Evolutionary conservation across 2,329 filamentous ascomycete genomes (phyloP).

Genomic region (Hypoxylon sp.): DNA sequence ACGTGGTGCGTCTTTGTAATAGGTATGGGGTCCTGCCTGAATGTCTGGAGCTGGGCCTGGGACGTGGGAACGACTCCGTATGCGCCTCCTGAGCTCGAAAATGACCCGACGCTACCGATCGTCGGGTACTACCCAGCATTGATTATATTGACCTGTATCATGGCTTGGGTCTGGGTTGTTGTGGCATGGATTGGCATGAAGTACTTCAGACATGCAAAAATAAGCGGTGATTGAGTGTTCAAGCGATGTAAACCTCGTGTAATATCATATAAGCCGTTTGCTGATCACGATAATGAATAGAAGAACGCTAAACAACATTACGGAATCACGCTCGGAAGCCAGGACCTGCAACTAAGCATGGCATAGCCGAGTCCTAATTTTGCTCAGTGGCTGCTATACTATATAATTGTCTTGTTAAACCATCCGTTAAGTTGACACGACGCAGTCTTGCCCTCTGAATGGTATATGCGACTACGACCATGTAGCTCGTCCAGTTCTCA

Average conservation of each 20-base stretch:
- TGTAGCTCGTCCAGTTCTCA: not conserved
- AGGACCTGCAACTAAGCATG: not conserved
- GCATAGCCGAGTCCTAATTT: not conserved
- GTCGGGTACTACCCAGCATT: constrained; percentile 97
- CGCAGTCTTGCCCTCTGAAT: no score
- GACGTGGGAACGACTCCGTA: constrained; percentile 97
- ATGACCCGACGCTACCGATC: constrained; percentile 94
- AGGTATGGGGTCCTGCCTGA: constrained; percentile 95
- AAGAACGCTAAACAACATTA: not conserved
- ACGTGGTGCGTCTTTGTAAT: constrained; percentile 98
- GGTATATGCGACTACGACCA: not conserved
- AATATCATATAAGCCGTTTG: constrained; percentile 2
- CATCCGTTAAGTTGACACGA: not conserved
- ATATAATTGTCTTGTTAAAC: not conserved
- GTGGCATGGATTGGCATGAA: constrained; percentile 99
- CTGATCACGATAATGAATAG: constrained; percentile 25
- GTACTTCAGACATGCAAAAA: constrained; percentile 97
- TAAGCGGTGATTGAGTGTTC: constrained; percentile 71
- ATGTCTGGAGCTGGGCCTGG: constrained; percentile 99
- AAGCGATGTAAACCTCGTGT: constrained; percentile 1
- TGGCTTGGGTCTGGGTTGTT: constrained; percentile 99
- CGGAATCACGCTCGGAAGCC: not conserved
- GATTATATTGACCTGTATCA: constrained; percentile 92
- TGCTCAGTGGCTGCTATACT: not conserved
- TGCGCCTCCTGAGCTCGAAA: constrained; percentile 93